Evolutionary conservation across 2,329 filamentous ascomycete genomes (phyloP).

Genomic region (Sarocladiaceae sp.): DNA sequence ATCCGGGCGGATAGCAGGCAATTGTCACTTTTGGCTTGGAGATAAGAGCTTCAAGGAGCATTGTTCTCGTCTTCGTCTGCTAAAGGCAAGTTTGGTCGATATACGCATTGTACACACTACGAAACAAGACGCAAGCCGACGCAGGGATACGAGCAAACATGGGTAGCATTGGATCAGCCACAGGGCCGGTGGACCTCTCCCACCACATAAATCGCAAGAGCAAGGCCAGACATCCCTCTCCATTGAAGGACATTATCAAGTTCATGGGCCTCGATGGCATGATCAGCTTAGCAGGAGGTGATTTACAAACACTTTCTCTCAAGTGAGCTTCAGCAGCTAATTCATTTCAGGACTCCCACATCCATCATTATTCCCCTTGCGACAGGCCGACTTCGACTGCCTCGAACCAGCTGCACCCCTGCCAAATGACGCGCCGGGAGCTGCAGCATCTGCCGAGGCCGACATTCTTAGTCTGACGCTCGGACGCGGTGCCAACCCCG

Average conservation of each 20-base stretch:
- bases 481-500: conserved; percentile 8
- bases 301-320: no score
- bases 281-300: conserved; percentile 27
- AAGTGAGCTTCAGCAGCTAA: no score
- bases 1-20: no score
- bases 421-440: not conserved
- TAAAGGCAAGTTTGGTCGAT: no score
- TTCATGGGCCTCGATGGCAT: conserved; percentile 29
- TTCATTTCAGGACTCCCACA: conserved; percentile 25
- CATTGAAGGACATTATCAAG: conserved; percentile 28
- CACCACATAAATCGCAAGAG: conserved; percentile 27
- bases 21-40: no score
- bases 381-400: conserved; percentile 14
- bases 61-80: no score
- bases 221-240: conserved; percentile 23
- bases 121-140: no score
- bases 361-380: conserved; percentile 23
- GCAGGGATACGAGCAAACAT: no score
- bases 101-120: no score
- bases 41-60: no score
- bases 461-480: conserved; percentile 9
- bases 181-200: conserved; percentile 18
- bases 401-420: conserved; percentile 10
- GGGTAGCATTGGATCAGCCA: conserved; percentile 8
- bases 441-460: not conserved